Conservation (phyloP, 352 stramenopile genomes). For the Aphanomyces stellatus region DNA sequence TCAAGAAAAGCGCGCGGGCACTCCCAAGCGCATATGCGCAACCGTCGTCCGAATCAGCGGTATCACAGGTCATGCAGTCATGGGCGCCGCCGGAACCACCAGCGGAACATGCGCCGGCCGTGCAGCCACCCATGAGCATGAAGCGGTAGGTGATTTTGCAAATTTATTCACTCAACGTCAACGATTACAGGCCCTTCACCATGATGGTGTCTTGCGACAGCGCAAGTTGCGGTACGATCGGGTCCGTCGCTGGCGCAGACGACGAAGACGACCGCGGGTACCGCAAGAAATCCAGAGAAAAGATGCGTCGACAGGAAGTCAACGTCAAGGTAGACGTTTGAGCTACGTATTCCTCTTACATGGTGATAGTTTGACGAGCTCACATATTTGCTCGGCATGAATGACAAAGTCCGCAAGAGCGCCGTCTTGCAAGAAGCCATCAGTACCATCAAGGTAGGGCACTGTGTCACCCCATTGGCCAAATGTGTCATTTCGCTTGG, state of each 20-base stretch:
- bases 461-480: too few species aligned
- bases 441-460: constrained; percentile 41
- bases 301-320: constrained; percentile 69
- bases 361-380: constrained; percentile 57
- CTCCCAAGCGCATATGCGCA: neutral
- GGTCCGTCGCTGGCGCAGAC: neutral
- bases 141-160: constrained; percentile 32
- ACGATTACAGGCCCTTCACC: constrained; percentile 25
- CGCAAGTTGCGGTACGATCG: constrained; percentile 45
- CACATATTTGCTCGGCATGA: constrained; percentile 53
- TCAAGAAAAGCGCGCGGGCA: neutral
- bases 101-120: neutral
- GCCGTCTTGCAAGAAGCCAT: constrained; percentile 62
- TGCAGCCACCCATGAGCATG: constrained; percentile 20
- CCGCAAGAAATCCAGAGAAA: constrained; percentile 68
- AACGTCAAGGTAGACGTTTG: constrained; percentile 59
- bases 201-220: constrained; percentile 36
- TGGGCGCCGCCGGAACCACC: neutral
- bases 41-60: neutral
- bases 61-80: neutral
- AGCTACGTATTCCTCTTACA: neutral
- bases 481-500: neutral
- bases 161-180: constrained; percentile 1
- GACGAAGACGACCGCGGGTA: constrained; percentile 51
- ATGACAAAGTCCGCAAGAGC: constrained; percentile 66